Percentiles rank a stretch among this genome's conserved stretches.
These are phyloP conservation scores for Kondoa subrosea DNA, from an alignment of 768 basidiomycete genomes.

Conservation along the genomic window DNA sequence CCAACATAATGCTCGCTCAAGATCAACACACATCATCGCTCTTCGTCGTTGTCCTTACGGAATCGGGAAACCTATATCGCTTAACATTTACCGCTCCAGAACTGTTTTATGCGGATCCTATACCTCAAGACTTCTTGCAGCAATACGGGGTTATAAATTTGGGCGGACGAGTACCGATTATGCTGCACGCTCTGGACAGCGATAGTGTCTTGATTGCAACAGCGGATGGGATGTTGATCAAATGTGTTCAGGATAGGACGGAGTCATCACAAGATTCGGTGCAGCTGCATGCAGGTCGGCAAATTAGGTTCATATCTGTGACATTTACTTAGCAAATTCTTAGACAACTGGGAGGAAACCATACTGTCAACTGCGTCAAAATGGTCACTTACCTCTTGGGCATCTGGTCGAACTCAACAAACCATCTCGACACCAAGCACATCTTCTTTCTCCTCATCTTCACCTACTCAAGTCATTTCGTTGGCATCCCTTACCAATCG, in stretches of 20 bases:
- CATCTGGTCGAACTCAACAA: slow-evolving; percentile 54
- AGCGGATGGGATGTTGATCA: slow-evolving; percentile 7
- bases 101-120: slow-evolving; percentile 20
- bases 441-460: slow-evolving; percentile 35
- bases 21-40: slow-evolving; percentile 29
- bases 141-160: slow-evolving; percentile 37
- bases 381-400: slow-evolving; percentile 30
- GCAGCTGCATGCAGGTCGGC: slow-evolving; percentile 3
- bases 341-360: background rate
- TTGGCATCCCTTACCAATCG: slow-evolving; percentile 58
- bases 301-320: background rate
- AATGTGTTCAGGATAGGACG: slow-evolving; percentile 16
- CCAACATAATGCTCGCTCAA: background rate
- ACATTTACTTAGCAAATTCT: background rate
- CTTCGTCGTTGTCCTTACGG: slow-evolving; percentile 54
- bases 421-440: slow-evolving; percentile 40
- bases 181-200: slow-evolving; percentile 14
- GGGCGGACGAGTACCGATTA: slow-evolving; percentile 12
- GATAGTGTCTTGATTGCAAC: slow-evolving; percentile 13
- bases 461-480: slow-evolving; percentile 48
- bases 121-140: slow-evolving; percentile 46
- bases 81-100: slow-evolving; percentile 47
- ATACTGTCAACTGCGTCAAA: slow-evolving; percentile 18
- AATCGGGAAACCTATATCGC: slow-evolving; percentile 54
- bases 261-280: background rate